phyloP scores from a whole-genome alignment of 176 grass and related monocot genomes.

The Urochloa ruziziensis region DNA sequence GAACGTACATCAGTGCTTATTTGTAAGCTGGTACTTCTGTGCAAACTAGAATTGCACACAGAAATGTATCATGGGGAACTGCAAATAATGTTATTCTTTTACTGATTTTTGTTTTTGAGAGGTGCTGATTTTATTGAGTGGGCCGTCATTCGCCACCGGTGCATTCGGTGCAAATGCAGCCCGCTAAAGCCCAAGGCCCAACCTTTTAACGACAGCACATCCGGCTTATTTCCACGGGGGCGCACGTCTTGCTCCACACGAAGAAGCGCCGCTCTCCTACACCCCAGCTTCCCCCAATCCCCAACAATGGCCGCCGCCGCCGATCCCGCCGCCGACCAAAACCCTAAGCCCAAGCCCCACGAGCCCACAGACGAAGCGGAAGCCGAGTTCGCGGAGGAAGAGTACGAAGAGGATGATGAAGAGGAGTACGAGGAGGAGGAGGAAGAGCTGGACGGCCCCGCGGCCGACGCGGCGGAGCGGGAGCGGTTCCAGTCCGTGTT shows the following conservation, averaged over 20 bases:
- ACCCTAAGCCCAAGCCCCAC: conserved; percentile 38
- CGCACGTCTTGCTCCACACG: conserved; percentile 10
- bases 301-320: conserved; percentile 44
- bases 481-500: conserved; percentile 56
- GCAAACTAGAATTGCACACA: not conserved
- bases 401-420: conserved; percentile 30
- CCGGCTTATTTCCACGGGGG: not conserved
- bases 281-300: not conserved
- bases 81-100: not conserved
- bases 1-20: not conserved
- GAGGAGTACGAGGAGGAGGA: conserved; percentile 36
- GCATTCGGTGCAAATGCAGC: not conserved
- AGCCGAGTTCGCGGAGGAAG: conserved; percentile 22
- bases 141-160: not conserved
- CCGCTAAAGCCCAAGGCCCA: not conserved
- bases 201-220: not conserved
- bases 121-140: no score
- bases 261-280: not conserved
- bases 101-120: no score
- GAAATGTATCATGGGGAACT: not conserved
- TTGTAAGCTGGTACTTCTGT: not conserved
- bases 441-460: conserved; percentile 51
- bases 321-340: conserved; percentile 38
- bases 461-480: conserved; percentile 36
- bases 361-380: not conserved